phyloP scores from a whole-genome alignment of 1,139 yeast species.

The Entelexis sorbosivorans region DNA sequence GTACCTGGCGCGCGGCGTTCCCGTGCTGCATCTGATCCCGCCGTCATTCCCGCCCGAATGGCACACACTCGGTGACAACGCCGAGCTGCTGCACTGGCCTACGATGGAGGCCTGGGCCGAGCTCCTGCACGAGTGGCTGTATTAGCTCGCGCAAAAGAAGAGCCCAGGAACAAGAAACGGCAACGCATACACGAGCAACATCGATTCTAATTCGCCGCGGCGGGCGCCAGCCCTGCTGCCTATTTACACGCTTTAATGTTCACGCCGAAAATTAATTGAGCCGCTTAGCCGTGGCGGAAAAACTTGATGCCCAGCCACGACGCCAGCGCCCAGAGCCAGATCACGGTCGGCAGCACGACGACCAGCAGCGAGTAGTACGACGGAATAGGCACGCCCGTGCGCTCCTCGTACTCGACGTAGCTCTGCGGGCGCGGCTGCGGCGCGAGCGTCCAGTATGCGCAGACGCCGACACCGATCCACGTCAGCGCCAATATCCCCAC shows the following conservation, averaged over 20 bases:
- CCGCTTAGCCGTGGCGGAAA: slow-evolving; percentile 49
- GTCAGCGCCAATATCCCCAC: slow-evolving; percentile 11
- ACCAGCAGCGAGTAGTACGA: slow-evolving; percentile 42
- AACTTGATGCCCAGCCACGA: slow-evolving; percentile 73
- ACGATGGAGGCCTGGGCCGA: slow-evolving; percentile 33
- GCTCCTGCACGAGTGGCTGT: slow-evolving; percentile 30
- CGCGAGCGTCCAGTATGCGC: slow-evolving; percentile 8
- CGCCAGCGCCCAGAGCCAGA: slow-evolving; percentile 67
- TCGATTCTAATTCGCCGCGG: too few relatives aligned
- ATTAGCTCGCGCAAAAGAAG: too few relatives aligned
- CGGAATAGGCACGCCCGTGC: slow-evolving; percentile 32
- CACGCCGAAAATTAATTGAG: too few relatives aligned
- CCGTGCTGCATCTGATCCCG: slow-evolving; percentile 43
- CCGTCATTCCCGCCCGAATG: slow-evolving; percentile 40
- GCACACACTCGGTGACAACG: slow-evolving; percentile 39
- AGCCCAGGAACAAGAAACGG: too few relatives aligned
- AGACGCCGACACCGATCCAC: slow-evolving; percentile 12
- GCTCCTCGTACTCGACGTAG: slow-evolving; percentile 25
- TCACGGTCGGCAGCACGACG: slow-evolving; percentile 43
- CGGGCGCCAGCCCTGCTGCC: too few relatives aligned
- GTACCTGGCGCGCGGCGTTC: slow-evolving; percentile 38
- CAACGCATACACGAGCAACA: not conserved
- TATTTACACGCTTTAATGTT: not conserved
- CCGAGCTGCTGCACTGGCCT: slow-evolving; percentile 28
- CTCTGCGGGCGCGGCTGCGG: slow-evolving; percentile 18